Evolutionary conservation across 1,284 basidiomycete species (phyloP).

Genomic region (Psilocybe mexicana): DNA sequence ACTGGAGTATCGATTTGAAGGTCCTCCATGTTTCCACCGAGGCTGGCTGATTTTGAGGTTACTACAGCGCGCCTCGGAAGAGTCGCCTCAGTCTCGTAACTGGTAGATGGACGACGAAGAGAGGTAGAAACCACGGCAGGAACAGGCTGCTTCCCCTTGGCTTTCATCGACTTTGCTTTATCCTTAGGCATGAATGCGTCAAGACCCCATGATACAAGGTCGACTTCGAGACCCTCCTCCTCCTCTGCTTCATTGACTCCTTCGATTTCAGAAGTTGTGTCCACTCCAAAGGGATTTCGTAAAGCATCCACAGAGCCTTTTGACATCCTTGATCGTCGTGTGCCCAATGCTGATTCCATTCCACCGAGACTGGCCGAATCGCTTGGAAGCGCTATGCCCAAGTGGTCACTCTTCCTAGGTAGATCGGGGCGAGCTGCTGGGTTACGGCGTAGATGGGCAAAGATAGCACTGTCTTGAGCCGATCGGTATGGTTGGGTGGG

Average conservation of each 20-base stretch:
- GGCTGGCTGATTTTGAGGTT: conserved; percentile 59
- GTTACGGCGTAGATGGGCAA: conserved; percentile 67
- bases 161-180: conserved; percentile 47
- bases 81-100: conserved; percentile 29
- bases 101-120: conserved; percentile 35
- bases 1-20: conserved; percentile 33
- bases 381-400: conserved; percentile 66
- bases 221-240: conserved; percentile 66
- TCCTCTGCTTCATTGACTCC: conserved; percentile 49
- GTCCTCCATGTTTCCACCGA: conserved; percentile 55
- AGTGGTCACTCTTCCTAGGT: conserved; percentile 60
- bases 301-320: conserved; percentile 60
- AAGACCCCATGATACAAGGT: conserved; percentile 80
- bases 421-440: conserved; percentile 42
- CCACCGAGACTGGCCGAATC: conserved; percentile 50
- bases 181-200: conserved; percentile 73
- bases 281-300: conserved; percentile 69
- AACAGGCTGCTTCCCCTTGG: conserved; percentile 51
- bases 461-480: conserved; percentile 82
- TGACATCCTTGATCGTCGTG: conserved; percentile 47
- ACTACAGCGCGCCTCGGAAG: conserved; percentile 37
- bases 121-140: conserved; percentile 43
- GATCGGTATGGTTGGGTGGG: conserved; percentile 58
- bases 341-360: conserved; percentile 47
- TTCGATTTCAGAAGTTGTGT: conserved; percentile 59